phyloP scores from a whole-genome alignment of 345 rosid genomes.

The Gossypium turneri region DNA sequence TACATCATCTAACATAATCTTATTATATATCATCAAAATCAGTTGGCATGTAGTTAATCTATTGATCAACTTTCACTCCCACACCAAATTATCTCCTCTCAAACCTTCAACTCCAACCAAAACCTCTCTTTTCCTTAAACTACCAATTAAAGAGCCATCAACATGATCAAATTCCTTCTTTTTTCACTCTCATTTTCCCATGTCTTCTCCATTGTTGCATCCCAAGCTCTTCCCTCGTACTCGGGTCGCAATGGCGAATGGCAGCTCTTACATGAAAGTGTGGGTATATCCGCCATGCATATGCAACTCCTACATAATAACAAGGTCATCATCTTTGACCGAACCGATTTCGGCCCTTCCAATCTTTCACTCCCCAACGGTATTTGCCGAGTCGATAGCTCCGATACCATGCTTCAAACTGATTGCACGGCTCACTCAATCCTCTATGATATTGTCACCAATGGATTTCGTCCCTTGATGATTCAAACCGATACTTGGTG shows the following conservation, averaged over 20 bases:
- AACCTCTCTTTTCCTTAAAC: not conserved
- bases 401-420: conserved; percentile 30
- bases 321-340: conserved; percentile 72
- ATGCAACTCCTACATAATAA: conserved; percentile 75
- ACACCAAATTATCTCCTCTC: not conserved
- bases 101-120: not conserved
- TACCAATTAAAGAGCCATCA: conserved; percentile 2
- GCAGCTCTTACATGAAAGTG: conserved; percentile 51
- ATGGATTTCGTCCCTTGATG: conserved; percentile 54
- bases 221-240: not conserved
- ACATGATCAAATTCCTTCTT: conserved; percentile 21
- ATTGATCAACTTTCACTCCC: not conserved
- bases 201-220: not conserved
- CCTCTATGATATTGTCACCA: conserved; percentile 53
- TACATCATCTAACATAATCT: not conserved
- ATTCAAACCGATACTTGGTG: conserved; percentile 81
- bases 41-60: not conserved
- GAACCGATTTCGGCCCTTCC: conserved; percentile 75
- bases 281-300: conserved; percentile 90
- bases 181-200: conserved; percentile 20
- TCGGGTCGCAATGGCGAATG: conserved; percentile 35
- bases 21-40: not conserved
- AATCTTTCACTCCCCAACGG: conserved; percentile 57
- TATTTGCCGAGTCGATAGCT: conserved; percentile 40
- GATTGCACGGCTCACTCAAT: conserved; percentile 90